Base-by-base conservation (phyloP, 805 yeast genomes). In the Candida succiphila region DNA sequence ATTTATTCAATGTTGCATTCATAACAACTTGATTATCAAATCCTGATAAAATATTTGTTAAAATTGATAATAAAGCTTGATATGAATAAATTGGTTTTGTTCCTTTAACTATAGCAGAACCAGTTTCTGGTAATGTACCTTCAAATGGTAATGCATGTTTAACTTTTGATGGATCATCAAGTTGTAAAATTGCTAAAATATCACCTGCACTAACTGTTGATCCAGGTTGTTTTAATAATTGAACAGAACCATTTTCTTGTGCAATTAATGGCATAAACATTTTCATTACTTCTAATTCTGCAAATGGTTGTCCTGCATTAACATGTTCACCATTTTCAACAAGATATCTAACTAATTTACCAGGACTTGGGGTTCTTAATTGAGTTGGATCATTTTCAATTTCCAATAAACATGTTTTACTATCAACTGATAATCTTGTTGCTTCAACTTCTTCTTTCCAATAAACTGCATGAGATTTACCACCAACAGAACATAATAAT, bases 201-300 rank as follows among this genome's bases (percentile, higher is more conserved):
- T 92, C 98, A 63, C 98, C 98, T 31, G 96, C 96, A 47, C 75
- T 75, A 38, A 92, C 81, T 19, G 94, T 86, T n/a, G 97, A 81
- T 34, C 99, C 99, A 8, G 98, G 97, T 65, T 92, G 98, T 61
- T 92, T 89, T 54, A 92, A 76, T 28, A 87, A 65, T 64, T 89
- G 96, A 34, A 88, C 84, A 37, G 72, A 67, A 70, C 99, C 99
- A 50, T 83, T 81, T 58, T 89, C 98, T 58, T 78, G 85, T 16
- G 96, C 89, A 51, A 88, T 65, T 49, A 92, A 71, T 32, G 98
- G 96, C 96, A 92, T 92, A 61, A 88, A 87, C 98, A 92, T 92
- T 63, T 92, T 92, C 99, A 92, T 92, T 45, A 92, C 98, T 65
- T 92, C 99, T 37, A 92, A 96, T 65, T 92, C 98, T 27, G 98